Evolutionary conservation across 768 basidiomycete species (phyloP), one percentile per base, ranked within the genome.

Genomic region (Mycena epipterygia): DNA sequence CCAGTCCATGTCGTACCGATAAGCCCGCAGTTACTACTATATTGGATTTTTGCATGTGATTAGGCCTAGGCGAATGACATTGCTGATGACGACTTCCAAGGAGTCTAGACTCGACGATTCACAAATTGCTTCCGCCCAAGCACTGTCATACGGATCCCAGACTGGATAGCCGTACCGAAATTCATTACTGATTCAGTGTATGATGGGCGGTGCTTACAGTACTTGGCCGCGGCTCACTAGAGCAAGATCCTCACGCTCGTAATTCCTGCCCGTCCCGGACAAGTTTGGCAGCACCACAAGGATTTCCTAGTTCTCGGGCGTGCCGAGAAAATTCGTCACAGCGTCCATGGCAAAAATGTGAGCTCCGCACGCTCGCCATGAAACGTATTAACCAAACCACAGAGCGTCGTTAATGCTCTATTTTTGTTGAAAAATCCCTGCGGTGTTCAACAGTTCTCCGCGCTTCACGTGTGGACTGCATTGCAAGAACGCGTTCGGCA

Each of bases 301-400:
- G n/a, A 58, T 53, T 61, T 53, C 46, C 25, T 51, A 56, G 66
- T 27, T 58, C 67, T 27, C 44, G 52, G 67, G 67, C 67, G 67
- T 68, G 57, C 67, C 67, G 67, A 63, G 42, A n/a, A 21, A 39
- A 51, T 60, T 41, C 13, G 44, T 30, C 41, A 5, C 35, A 58
- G n/a, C 27, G 55, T n/a, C 44, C 27, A 65, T 33, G 63, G 35
- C 48, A 37, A 57, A 55, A 23, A 23, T 25, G 32, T 37, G 25
- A 21, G 19, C 8, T 41, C 55, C 33, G 57, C 58, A 32, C 23
- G 57, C 48, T 29, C 41, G 21, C 41, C 14, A 48, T 19, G 25
- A 41, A 53, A 35, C 52, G 41, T 32, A n/a, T n/a, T 41, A 64
- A 17, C 52, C 42, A 29, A 30, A 6, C 39, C 41, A 57, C 44